A percentile compares a stretch with the other conserved stretches of the same genome.
phyloP scores from a whole-genome alignment of 768 basidiomycete species.

The Rhizopogon vesiculosus region DNA sequence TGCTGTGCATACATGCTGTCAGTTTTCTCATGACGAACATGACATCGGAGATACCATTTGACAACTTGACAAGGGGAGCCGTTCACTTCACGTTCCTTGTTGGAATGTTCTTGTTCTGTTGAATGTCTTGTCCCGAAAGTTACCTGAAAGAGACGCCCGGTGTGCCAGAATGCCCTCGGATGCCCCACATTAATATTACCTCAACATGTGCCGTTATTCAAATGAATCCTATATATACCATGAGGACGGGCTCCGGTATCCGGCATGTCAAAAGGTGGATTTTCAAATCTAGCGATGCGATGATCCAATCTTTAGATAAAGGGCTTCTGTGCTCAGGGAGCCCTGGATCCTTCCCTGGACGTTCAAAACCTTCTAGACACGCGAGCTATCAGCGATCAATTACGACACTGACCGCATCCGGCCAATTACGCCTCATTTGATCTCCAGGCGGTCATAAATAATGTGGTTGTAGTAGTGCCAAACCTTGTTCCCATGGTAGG shows the following conservation, averaged over 20 bases:
- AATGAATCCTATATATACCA: background rate
- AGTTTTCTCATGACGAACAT: background rate
- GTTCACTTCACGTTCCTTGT: constrained; percentile 1
- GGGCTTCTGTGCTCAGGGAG: background rate
- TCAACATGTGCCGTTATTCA: background rate
- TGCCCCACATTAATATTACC: constrained; percentile 1
- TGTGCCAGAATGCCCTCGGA: background rate
- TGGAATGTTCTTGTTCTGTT: background rate
- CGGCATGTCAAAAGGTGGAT: background rate
- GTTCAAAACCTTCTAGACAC: background rate
- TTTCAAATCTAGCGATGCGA: background rate
- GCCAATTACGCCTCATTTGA: background rate
- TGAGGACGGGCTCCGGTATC: background rate
- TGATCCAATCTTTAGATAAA: background rate
- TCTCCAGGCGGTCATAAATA: background rate
- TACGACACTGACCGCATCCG: background rate
- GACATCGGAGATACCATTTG: background rate
- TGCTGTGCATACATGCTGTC: background rate
- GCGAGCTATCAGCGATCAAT: constrained; percentile 1
- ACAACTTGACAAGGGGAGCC: constrained; percentile 3
- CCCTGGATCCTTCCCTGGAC: background rate
- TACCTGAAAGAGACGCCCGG: too few species aligned
- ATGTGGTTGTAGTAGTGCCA: background rate
- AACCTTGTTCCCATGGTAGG: constrained; percentile 2
- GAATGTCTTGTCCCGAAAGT: background rate